Conservation (phyloP, 495 filamentous ascomycete species). For the Lophiostoma macrostomum region DNA sequence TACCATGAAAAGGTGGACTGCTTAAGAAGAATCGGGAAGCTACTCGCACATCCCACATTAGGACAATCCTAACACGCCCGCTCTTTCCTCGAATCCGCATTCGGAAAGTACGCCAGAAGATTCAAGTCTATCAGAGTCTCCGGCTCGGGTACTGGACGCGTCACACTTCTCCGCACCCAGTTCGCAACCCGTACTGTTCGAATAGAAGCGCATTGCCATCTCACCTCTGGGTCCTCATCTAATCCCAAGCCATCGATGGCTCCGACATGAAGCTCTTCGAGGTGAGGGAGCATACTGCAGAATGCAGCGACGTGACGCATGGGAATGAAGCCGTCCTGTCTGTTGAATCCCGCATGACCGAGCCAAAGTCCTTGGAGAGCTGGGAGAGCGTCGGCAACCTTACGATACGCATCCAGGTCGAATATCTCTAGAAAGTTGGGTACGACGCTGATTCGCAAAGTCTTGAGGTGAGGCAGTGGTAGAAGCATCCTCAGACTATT, state of each 20-base stretch:
- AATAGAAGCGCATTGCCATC: not conserved
- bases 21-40: too few relatives aligned
- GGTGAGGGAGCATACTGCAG: not conserved
- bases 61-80: too few relatives aligned
- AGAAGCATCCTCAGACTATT: not conserved
- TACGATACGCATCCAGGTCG: not conserved
- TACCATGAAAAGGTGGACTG: too few relatives aligned
- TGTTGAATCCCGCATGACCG: not conserved
- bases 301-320: not conserved
- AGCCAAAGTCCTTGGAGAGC: not conserved
- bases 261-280: not conserved
- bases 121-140: too few relatives aligned
- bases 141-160: too few relatives aligned
- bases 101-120: too few relatives aligned
- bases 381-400: not conserved
- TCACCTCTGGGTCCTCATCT: not conserved
- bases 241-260: not conserved
- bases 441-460: not conserved
- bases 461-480: not conserved
- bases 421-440: conserved; percentile 2
- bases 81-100: too few relatives aligned
- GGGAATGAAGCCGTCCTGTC: not conserved
- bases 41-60: too few relatives aligned
- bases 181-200: too few relatives aligned
- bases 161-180: too few relatives aligned